Percentiles rank a stretch among this genome's conserved stretches.
Conservation (phyloP, 176 grass and related monocot species). For the Lolium multiflorum region DNA sequence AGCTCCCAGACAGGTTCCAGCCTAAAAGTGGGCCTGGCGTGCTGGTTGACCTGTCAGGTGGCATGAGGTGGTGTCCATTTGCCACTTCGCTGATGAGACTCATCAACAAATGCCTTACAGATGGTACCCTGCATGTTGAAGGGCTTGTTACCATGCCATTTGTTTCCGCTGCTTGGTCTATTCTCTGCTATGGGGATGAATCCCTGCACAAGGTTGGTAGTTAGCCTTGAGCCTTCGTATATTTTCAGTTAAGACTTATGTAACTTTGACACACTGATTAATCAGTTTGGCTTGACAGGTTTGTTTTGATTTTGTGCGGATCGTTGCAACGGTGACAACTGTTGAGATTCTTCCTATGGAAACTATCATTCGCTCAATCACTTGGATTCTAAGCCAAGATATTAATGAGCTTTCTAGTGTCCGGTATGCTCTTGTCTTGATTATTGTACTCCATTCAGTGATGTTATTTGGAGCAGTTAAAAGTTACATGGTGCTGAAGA, state of each 20-base stretch:
- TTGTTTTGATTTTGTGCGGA: slow-evolving; percentile 90
- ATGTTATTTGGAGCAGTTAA: slow-evolving; percentile 9
- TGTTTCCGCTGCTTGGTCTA: slow-evolving; percentile 75
- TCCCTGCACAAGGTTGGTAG: slow-evolving; percentile 81
- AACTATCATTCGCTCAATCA: slow-evolving; percentile 76
- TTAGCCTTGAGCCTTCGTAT: slow-evolving; percentile 18
- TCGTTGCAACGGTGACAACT: slow-evolving; percentile 74
- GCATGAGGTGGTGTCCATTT: slow-evolving; percentile 70
- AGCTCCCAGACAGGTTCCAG: slow-evolving; percentile 68
- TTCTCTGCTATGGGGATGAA: slow-evolving; percentile 72
- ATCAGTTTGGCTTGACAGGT: slow-evolving; percentile 60
- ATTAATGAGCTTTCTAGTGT: slow-evolving; percentile 38
- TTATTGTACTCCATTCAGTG: not conserved
- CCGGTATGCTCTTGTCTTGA: slow-evolving; percentile 57
- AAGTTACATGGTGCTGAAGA: not conserved
- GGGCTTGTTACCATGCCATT: slow-evolving; percentile 75
- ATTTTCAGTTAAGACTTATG: slow-evolving; percentile 17
- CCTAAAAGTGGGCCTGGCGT: slow-evolving; percentile 73
- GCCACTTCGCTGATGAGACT: slow-evolving; percentile 74
- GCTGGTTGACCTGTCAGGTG: slow-evolving; percentile 70
- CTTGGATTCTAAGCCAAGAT: slow-evolving; percentile 69
- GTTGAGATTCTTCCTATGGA: slow-evolving; percentile 73
- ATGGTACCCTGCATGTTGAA: slow-evolving; percentile 89
- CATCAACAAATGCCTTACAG: slow-evolving; percentile 81
- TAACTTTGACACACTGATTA: slow-evolving; percentile 12